Evolutionary conservation across 805 yeast species (phyloP).

Genomic region (Cyberlindnera nakhonratchasimensis): DNA sequence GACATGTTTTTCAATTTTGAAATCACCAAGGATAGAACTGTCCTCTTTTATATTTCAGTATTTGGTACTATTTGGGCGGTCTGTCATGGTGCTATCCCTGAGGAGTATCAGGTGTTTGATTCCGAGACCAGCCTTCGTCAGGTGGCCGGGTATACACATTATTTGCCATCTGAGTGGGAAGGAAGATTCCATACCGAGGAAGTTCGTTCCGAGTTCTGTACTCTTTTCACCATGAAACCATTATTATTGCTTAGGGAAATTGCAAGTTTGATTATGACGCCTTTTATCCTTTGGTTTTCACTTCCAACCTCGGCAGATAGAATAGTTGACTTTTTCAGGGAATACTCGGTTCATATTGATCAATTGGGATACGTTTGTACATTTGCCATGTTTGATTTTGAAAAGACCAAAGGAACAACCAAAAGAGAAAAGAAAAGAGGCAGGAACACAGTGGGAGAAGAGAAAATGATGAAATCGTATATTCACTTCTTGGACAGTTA

Average conservation of each 20-base stretch:
- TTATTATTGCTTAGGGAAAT: conserved; percentile 72
- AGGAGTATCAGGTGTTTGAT: conserved; percentile 73
- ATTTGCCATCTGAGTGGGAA: conserved; percentile 84
- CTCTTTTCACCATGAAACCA: conserved; percentile 69
- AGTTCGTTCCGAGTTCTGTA: conserved; percentile 80
- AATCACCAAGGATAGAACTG: conserved; percentile 74
- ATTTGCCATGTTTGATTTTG: conserved; percentile 88
- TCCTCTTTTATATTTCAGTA: conserved; percentile 81
- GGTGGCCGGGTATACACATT: conserved; percentile 87
- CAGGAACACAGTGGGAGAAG: conserved; percentile 48
- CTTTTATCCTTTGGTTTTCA: conserved; percentile 84
- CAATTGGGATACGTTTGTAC: conserved; percentile 94
- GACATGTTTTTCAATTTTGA: conserved; percentile 90
- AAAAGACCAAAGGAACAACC: conserved; percentile 45
- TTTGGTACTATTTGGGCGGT: conserved; percentile 89
- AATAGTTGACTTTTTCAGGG: conserved; percentile 88
- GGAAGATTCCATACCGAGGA: conserved; percentile 79
- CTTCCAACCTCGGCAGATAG: conserved; percentile 69
- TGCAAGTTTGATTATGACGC: conserved; percentile 77
- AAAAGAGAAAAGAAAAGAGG: conserved; percentile 31
- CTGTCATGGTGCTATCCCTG: conserved; percentile 65
- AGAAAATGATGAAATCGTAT: conserved; percentile 90
- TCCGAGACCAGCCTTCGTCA: conserved; percentile 84
- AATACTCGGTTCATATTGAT: conserved; percentile 84
- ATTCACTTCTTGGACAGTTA: conserved; percentile 84